Conservation (phyloP, 1,284 basidiomycete species). For the Chiua sp. region DNA sequence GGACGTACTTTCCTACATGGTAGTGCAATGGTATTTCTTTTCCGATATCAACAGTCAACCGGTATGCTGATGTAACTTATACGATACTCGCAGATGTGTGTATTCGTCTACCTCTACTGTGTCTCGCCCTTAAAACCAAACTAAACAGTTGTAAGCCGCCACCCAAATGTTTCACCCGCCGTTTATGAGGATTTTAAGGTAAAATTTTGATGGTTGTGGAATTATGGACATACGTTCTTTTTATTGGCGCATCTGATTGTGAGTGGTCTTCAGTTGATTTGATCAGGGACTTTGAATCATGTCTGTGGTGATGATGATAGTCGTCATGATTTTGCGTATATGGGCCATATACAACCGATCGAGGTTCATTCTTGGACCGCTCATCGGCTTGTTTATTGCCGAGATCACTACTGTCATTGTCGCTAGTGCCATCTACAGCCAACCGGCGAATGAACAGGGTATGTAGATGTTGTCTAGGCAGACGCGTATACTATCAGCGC, state of each 20-base stretch:
- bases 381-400: neutral
- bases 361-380: neutral
- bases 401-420: neutral
- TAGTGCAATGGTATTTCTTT: neutral
- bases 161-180: no score
- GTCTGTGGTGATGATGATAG: slow-evolving; percentile 2
- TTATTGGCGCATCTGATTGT: slow-evolving; percentile 15
- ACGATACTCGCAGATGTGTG: neutral
- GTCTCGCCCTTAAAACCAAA: neutral
- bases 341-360: slow-evolving; percentile 1
- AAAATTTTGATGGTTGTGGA: neutral
- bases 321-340: neutral
- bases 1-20: neutral
- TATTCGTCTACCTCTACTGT: neutral
- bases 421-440: neutral
- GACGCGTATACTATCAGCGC: neutral
- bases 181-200: neutral
- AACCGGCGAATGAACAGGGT: neutral
- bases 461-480: neutral
- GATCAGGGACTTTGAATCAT: neutral
- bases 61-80: no score
- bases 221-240: slow-evolving; percentile 9
- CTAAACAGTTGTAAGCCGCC: slow-evolving; percentile 9
- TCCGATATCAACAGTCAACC: neutral
- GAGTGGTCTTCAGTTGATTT: neutral